Evolutionary conservation across 2,329 filamentous ascomycete species (phyloP), one percentile per base, ranked within the genome.

Genomic region (Botrytis squamosa): DNA sequence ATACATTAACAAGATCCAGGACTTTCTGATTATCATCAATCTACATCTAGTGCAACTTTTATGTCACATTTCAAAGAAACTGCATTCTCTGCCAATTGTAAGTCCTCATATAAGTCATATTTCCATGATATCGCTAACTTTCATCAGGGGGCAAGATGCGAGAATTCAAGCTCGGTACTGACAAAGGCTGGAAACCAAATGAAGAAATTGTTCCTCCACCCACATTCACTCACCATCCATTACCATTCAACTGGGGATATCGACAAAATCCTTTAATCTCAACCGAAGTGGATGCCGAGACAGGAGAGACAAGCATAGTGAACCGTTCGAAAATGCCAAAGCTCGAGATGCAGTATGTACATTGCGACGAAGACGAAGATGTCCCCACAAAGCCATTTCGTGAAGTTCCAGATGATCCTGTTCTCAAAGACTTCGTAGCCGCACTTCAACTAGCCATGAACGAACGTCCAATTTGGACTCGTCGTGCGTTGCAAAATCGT

Each of bases 21-120:
- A 46, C 86, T 97, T 76, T 91, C 94, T 14, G 95, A 98, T 82
- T 97, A 97, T 80, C 93, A 97, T 79, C 95, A 91, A 83, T 90
- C 93, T 36, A 90, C 92, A 69, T 86, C 86, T 22, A 86, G 88
- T 52, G 91, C 91, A 64, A 84, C 88, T 0, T 93, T 97, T 81
- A 89, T 94, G 79, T 86, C 87, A 46, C 89, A 90, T 74, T 90
- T 98, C 73, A 87, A 89, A 70, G 86, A 94, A 4, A 88, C 91
- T 72, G 85, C 97, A 40, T 83, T 96, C 10, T 88, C 91, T 2
- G 90, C 92, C 75, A 87, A 93, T 76, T 90, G 93, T 93, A 84
- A 78, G 82, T 64, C 71, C 68, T 74, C 75, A n/a, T 36, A 55
- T 9, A 42, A 73, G 9, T 52, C 33, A 25, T 4, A 25, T 8